These are phyloP conservation scores for Earliella scabrosa DNA, from an alignment of 1,284 basidiomycete species.

Conservation along the genomic window DNA sequence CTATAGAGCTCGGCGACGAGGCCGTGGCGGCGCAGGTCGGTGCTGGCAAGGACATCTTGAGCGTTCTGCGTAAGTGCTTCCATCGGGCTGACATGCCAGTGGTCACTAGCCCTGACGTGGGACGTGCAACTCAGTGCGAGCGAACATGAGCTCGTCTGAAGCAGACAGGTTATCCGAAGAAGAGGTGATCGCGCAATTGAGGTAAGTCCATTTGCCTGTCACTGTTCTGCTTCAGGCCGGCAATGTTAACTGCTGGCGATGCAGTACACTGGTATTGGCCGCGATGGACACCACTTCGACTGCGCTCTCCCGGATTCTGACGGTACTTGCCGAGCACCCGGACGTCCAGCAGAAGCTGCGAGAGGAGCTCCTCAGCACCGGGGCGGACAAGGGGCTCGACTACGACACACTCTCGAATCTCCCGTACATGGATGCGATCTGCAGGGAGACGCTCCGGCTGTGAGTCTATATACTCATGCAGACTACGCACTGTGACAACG, in stretches of 20 bases:
- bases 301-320: constrained; percentile 69
- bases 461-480: constrained; percentile 5
- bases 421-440: constrained; percentile 38
- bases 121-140: too few species aligned
- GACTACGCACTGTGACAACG: constrained; percentile 5
- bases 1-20: constrained; percentile 6
- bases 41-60: constrained; percentile 22
- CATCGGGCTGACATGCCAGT: too few species aligned
- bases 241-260: too few species aligned
- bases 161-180: constrained; percentile 6
- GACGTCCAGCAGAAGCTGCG: constrained; percentile 58
- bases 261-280: constrained; percentile 52
- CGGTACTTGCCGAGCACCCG: constrained; percentile 56
- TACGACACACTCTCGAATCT: constrained; percentile 20
- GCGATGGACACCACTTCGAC: constrained; percentile 55
- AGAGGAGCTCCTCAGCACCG: constrained; percentile 38
- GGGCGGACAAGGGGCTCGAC: constrained; percentile 30
- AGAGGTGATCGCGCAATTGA: constrained; percentile 18
- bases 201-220: too few species aligned
- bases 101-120: too few species aligned
- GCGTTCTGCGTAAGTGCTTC: constrained; percentile 24
- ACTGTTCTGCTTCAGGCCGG: too few species aligned
- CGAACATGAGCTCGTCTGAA: constrained; percentile 4
- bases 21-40: constrained; percentile 11
- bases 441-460: constrained; percentile 37